phyloP scores from a whole-genome alignment of 148 eudicot species.

The Nepenthes mirabilis region DNA sequence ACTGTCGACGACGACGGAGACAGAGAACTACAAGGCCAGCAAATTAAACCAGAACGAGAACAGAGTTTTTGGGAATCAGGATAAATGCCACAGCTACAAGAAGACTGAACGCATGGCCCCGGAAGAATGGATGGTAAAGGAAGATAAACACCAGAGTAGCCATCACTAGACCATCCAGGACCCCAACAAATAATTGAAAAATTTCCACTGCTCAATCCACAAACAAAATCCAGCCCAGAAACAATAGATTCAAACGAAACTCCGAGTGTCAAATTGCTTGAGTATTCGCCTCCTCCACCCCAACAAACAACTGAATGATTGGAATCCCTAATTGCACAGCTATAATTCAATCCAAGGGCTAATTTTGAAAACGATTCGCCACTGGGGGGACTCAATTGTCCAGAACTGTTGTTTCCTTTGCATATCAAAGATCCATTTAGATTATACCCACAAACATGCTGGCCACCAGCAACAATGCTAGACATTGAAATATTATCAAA shows the following conservation, averaged over 20 bases:
- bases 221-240: slow-evolving; percentile 51
- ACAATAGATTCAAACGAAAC: slow-evolving; percentile 49
- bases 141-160: slow-evolving; percentile 13
- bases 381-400: slow-evolving; percentile 27
- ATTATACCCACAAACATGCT: slow-evolving; percentile 66
- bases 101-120: slow-evolving; percentile 55
- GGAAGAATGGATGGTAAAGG: slow-evolving; percentile 40
- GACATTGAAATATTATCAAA: slow-evolving; percentile 29
- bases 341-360: slow-evolving; percentile 49
- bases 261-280: slow-evolving; percentile 21
- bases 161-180: slow-evolving; percentile 41
- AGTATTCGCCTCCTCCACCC: slow-evolving; percentile 46
- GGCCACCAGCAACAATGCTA: slow-evolving; percentile 41
- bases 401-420: slow-evolving; percentile 28
- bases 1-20: slow-evolving; percentile 16
- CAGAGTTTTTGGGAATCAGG: slow-evolving; percentile 58
- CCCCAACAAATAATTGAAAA: slow-evolving; percentile 76
- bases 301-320: slow-evolving; percentile 59
- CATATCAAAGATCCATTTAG: slow-evolving; percentile 39
- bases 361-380: slow-evolving; percentile 24
- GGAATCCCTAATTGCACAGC: slow-evolving; percentile 40
- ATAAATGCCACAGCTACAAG: slow-evolving; percentile 51
- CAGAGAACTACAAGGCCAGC: slow-evolving; percentile 29
- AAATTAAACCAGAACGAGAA: slow-evolving; percentile 49
- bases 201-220: slow-evolving; percentile 50